A percentile compares a stretch with the other conserved stretches of the same genome.
Evolutionary conservation across 2,329 filamentous ascomycete genomes (phyloP).

Genomic region (Fusarium austroafricanum): DNA sequence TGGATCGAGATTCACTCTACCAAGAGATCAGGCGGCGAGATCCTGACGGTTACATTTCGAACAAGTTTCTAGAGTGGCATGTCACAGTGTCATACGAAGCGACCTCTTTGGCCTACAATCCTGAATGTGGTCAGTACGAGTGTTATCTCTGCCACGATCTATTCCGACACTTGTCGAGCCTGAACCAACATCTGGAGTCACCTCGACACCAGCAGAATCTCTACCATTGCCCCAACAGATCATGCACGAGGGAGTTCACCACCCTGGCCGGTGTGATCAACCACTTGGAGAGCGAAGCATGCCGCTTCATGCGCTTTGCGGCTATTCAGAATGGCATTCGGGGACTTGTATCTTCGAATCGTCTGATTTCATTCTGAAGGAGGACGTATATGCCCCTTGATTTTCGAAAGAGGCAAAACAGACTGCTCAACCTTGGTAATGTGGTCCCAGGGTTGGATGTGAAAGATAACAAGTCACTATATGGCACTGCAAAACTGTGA

Average conservation of each 20-base stretch:
- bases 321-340: conserved; percentile 50
- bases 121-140: conserved; percentile 40
- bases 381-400: no score
- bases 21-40: conserved; percentile 59
- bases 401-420: not conserved
- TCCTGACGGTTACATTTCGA: conserved; percentile 60
- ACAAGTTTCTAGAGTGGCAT: conserved; percentile 61
- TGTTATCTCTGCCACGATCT: conserved; percentile 59
- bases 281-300: conserved; percentile 59
- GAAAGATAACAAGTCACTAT: not conserved
- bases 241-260: conserved; percentile 53
- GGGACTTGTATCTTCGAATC: conserved; percentile 24
- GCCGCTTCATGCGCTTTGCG: conserved; percentile 54
- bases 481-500: not conserved
- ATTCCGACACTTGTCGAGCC: conserved; percentile 51
- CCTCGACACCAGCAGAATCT: conserved; percentile 53
- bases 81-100: conserved; percentile 52
- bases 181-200: conserved; percentile 68
- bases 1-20: conserved; percentile 64
- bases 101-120: conserved; percentile 58
- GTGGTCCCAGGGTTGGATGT: rapidly evolving
- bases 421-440: not conserved
- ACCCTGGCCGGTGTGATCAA: conserved; percentile 55
- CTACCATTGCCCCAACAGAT: conserved; percentile 55
- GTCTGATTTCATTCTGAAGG: conserved; percentile 18